These are phyloP conservation scores for Melanogaster broomeanus DNA, from an alignment of 768 basidiomycete genomes.

Conservation along the genomic window DNA sequence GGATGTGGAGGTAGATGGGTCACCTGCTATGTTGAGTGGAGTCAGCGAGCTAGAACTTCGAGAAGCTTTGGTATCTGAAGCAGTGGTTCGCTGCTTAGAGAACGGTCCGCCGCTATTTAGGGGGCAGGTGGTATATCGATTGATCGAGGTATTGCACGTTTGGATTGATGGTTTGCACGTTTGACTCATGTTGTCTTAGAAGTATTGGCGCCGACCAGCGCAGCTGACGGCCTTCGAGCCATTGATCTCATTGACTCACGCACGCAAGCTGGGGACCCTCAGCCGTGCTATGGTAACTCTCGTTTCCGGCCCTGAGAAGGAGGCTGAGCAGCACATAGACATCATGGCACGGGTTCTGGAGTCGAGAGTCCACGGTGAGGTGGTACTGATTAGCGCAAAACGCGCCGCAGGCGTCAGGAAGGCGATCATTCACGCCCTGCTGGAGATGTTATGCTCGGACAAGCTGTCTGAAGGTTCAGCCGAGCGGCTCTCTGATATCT, in stretches of 20 bases:
- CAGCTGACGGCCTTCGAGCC: constrained; percentile 19
- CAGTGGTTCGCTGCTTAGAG: constrained; percentile 47
- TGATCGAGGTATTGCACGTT: constrained; percentile 45
- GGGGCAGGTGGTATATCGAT: constrained; percentile 50
- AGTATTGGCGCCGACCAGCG: constrained; percentile 45
- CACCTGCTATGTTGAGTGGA: constrained; percentile 6
- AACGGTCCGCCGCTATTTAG: constrained; percentile 45
- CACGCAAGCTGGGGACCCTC: constrained; percentile 47
- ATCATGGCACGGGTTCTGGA: constrained; percentile 42
- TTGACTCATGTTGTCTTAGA: constrained; percentile 31
- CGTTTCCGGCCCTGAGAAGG: constrained; percentile 3
- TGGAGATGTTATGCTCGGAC: constrained; percentile 39
- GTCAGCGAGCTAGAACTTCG: constrained; percentile 32
- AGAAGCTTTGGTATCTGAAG: constrained; percentile 47
- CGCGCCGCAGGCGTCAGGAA: constrained; percentile 38
- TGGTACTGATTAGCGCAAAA: constrained; percentile 38
- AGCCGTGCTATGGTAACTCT: neutral
- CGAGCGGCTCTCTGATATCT: neutral
- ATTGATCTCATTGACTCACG: constrained; percentile 46
- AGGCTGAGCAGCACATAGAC: constrained; percentile 28
- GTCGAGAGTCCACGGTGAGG: constrained; percentile 50
- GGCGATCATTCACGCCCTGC: constrained; percentile 42
- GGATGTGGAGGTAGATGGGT: constrained; percentile 9
- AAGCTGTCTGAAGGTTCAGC: neutral
- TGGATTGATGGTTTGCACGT: neutral